Base-by-base conservation (phyloP, 805 yeast genomes). In the Hanseniaspora jakobsenii region DNA sequence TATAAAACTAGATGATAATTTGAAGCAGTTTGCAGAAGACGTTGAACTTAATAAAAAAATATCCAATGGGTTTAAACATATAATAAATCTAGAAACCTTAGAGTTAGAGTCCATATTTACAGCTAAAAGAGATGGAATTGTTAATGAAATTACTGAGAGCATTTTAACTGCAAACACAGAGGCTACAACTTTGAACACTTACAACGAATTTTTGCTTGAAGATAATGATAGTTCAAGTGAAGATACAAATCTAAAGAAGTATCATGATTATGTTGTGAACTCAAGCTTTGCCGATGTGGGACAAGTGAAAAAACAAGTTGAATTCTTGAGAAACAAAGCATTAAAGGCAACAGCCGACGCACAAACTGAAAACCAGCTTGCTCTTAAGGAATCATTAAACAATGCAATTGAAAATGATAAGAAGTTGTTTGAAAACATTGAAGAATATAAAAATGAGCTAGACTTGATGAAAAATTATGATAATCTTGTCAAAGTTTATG, bases 101-200 rank as follows among this genome's bases (percentile, higher is more conserved):
- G 95, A 89, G 61, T 76, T 81, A 53, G 73, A 84, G 43, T 83
- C 95, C 50, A 67, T 78, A 50, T 91, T 91, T 58, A 81, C 95
- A 0, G 98, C 89, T 57, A 86, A 83, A 57, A 81, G 84, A 59
- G 89, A 95, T 0, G 76, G 72, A 50, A 62, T 83, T 29, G 61
- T 85, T 36, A 71, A 97, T 54, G 69, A 66, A 34, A 86, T 84
- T 55, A 69, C 77, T 36, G 96, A 87, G 49, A 70, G 70, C 48
- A 71, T 76, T 18, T 87, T 82, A 47, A 71, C 86, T 8, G 80
- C 94, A 0, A 75, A 84, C 54, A 81, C 83, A 58, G 91, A 87
- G 55, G 69, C 81, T 38, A 61, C 69, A 2, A 82, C 95, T 1
- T 83, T 83, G 8, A 67, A 86, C 47, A 97, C 86, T 53, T 85